Evolutionary conservation across 2,329 filamentous ascomycete species (phyloP), one percentile per base, ranked within the genome.

Genomic region (Epichloe bromicola): DNA sequence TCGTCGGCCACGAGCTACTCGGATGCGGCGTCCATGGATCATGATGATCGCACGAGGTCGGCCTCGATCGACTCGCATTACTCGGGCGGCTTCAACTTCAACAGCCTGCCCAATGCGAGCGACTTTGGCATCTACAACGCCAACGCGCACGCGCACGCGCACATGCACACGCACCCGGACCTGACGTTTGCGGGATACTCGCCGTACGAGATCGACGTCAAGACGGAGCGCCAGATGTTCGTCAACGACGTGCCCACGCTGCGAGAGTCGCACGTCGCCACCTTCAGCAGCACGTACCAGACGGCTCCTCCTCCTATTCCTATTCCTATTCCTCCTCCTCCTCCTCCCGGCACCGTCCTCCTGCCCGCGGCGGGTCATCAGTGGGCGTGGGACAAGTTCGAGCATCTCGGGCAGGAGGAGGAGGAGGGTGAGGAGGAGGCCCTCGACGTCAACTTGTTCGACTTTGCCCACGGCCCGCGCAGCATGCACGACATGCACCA

Each of bases 201-300:
- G 19, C 88, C 90, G 0, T 96, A 94, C 65, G 91, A 96, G 68
- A 83, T 96, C 54, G 91, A 96, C 66, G 86, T 97, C 72, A 95
- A 91, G 76, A 96, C 90, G 1, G 91, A 96, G 71, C 79, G 88
- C 57, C 88, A 96, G 60, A 89, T 94, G 74, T 95, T 87, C 67
- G 83, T 96, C 67, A 88, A 96, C 61, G 87, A 96, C 64, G 78
- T 95, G 51, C 88, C 88, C 4, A 86, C 89, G 14, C 75, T 91
- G 54, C 77, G 82, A 58, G 90, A 96, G 68, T 95, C 89, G 12
- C 88, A 88, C 34, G 83, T 89, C 38, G 94, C 90, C 0, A 95
- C 89, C 23, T 96, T 95, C 69, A 95, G 84, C 69, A 95, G 83
- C 76, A 90, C 88, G n/a, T 93, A 83, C 65, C 84, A 88, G 61